Evolutionary conservation across 805 yeast genomes (phyloP), one percentile per base, ranked within the genome.

Genomic region (Schwanniomyces pseudopolymorphus): DNA sequence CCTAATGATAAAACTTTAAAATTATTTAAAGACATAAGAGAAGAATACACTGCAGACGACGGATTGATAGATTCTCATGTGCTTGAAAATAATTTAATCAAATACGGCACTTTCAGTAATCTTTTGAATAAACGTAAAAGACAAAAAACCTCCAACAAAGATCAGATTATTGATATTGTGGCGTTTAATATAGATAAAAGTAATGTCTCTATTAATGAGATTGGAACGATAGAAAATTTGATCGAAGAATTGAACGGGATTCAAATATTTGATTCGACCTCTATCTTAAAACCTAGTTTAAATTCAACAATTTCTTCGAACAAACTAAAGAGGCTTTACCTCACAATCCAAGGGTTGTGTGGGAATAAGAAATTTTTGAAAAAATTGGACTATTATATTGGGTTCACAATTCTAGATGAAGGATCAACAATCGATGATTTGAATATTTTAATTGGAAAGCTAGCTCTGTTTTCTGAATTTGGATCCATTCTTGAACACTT

Each of bases 181-280:
- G 53, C 49, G 16, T 44, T 46, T 24, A 40, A 28, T n/a, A 40
- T 26, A 26, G 37, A 19, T 28, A 43, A 42, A 1, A 39, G 40
- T 16, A 26, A 35, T 9, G 38, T 42, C 4, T 48, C 59, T 10
- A 56, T 60, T 8, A 49, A 49, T 36, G 56, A 56, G 5, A 45
- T 63, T 6, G 49, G 52, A 26, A 61, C 69, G 0, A 42, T 60
- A 10, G 40, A 49, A 5, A 41, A 46, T 10, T 49, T 66, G 20
- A 54, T 55, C 2, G 39, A 52, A 1, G 47, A 54, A 26, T 50
- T 61, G 8, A 57, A 58, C 26, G 47, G 49, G 5, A 52, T 64
- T 11, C 36, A 42, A 26, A 44, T 55, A 35, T 38, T 56, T 20
- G 60, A 57, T 35, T 44, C 50, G 1, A 49, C 25, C 8, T 40